phyloP scores from a whole-genome alignment of 2,329 filamentous ascomycete genomes.

The Fusarium palustre region DNA sequence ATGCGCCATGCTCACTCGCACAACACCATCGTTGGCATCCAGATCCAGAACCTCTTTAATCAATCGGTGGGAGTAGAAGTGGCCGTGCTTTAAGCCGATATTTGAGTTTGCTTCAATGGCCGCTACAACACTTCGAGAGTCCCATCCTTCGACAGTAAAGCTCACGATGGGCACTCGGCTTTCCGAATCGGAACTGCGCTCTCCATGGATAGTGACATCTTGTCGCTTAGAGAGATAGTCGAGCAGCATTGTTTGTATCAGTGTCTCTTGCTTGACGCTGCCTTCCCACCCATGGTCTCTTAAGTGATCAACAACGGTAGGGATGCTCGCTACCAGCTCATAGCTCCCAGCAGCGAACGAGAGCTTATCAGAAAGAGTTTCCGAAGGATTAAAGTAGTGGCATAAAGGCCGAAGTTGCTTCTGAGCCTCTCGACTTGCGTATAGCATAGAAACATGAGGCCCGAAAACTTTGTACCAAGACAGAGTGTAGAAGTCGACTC shows the following conservation, averaged over 20 bases:
- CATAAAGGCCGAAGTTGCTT: slow-evolving; percentile 65
- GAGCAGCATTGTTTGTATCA: slow-evolving; percentile 69
- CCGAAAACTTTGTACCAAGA: slow-evolving; percentile 88
- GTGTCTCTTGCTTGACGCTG: slow-evolving; percentile 69
- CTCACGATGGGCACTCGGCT: slow-evolving; percentile 74
- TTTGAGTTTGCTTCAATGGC: slow-evolving; percentile 68
- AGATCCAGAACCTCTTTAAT: slow-evolving; percentile 69
- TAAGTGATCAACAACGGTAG: slow-evolving; percentile 71
- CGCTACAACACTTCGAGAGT: slow-evolving; percentile 69
- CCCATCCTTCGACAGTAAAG: slow-evolving; percentile 70
- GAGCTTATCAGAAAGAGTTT: slow-evolving; percentile 73
- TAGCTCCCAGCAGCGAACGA: slow-evolving; percentile 77
- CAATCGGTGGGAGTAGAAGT: slow-evolving; percentile 75
- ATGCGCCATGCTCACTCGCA: slow-evolving; percentile 78
- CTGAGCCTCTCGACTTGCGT: slow-evolving; percentile 69
- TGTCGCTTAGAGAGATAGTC: slow-evolving; percentile 65
- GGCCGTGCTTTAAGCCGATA: slow-evolving; percentile 74
- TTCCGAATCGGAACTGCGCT: slow-evolving; percentile 58
- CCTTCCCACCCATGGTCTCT: slow-evolving; percentile 60
- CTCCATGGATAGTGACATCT: slow-evolving; percentile 70
- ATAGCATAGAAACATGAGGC: slow-evolving; percentile 78
- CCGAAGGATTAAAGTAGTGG: slow-evolving; percentile 74
- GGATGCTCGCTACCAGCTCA: slow-evolving; percentile 73
- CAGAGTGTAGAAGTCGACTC: slow-evolving; percentile 82
- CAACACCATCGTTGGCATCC: slow-evolving; percentile 68